Evolutionary conservation across 805 yeast species (phyloP).

Genomic region (Debaryomyces maramus): DNA sequence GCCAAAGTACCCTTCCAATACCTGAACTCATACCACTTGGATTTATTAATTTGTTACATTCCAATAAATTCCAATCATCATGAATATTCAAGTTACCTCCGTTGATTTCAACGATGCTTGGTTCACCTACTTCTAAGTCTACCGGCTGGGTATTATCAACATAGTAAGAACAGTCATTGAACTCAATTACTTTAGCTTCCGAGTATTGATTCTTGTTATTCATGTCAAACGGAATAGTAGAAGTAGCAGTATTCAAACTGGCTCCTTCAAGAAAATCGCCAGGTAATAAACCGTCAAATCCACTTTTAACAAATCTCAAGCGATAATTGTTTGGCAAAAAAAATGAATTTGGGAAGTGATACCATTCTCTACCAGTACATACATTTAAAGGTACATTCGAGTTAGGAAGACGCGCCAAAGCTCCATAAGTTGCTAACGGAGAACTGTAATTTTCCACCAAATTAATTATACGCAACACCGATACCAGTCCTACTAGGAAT

Average conservation of each 20-base stretch:
- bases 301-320: conserved; percentile 67
- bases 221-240: conserved; percentile 61
- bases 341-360: conserved; percentile 85
- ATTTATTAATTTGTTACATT: conserved; percentile 53
- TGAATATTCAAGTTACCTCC: conserved; percentile 15
- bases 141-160: conserved; percentile 61
- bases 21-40: conserved; percentile 54
- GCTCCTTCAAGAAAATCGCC: conserved; percentile 69
- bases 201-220: conserved; percentile 74
- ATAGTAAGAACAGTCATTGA: conserved; percentile 63
- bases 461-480: conserved; percentile 55
- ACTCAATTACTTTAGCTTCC: conserved; percentile 49
- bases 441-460: conserved; percentile 69
- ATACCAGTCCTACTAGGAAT: conserved; percentile 32
- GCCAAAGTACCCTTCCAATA: conserved; percentile 52
- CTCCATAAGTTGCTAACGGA: conserved; percentile 61
- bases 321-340: conserved; percentile 67
- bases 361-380: conserved; percentile 96
- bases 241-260: conserved; percentile 30
- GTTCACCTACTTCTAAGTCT: conserved; percentile 46
- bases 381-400: conserved; percentile 42
- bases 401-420: conserved; percentile 22
- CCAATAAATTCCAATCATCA: conserved; percentile 47
- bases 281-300: conserved; percentile 85
- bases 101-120: conserved; percentile 15